Base-by-base conservation (phyloP, 805 yeast genomes). In the Komagataella ulmi region DNA sequence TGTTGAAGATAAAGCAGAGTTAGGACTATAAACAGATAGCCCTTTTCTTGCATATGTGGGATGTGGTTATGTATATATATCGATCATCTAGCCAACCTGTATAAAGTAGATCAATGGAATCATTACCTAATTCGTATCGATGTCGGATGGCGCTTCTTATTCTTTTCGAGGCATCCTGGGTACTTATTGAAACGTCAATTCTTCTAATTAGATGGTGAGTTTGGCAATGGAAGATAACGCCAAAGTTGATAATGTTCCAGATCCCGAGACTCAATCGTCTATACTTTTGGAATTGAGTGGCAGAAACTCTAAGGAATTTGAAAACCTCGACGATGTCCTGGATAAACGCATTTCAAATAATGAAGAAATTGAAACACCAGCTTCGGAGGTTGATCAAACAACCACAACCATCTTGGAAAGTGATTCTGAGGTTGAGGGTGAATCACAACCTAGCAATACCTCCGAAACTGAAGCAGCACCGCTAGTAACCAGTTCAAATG, bases 1-100 rank as follows among this genome's bases (percentile, higher is more conserved):
- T 6, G 24, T 23, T n/a, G 63, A 58, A 12, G 66, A 10, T 30
- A 30, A 30, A 14, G n/a, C 40, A 30, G 40, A 30, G 14, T 6
- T 30, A 4, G 40, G 40, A 10, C 40, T 30, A 30, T 30, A 30
- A 30, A 30, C 14, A 30, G 10, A 8, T 10, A 30, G 14, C 6
- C 4, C 1, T 8, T 8, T 12, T 30, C 3, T 5, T 8, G 14
- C 40, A 30, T 5, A 4, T 30, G n/a, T 30, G 14, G 40, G 40
- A 30, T 30, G 23, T 21, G 6, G 8, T 30, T 30, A 30, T 30
- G 40, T 30, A 30, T 12, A 30, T 30, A 30, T 30, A 30, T 10
- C 40, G 14, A 12, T 30, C 14, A 14, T 8, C 40, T 30, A 30
- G 40, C 14, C n/a, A 30, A 30, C 5, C 40, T 30, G 40, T 30